Conservation (phyloP, 23 red algal genomes). For the Cyanidiococcus yangmingshanensis region DNA sequence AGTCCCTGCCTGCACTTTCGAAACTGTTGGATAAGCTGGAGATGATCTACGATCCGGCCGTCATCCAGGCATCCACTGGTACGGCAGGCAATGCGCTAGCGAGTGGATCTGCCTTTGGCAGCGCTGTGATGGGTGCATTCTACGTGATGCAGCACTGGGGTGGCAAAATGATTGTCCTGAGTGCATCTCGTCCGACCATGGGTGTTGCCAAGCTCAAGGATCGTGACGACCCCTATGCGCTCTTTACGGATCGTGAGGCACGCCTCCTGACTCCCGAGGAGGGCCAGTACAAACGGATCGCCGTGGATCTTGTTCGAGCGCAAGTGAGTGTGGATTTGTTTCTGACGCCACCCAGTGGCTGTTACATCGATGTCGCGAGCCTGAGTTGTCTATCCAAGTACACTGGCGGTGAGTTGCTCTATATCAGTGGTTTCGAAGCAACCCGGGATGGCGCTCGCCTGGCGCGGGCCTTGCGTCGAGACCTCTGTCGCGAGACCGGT, state of each 20-base stretch:
- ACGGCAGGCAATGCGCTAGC: not conserved
- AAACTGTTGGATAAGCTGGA: slow-evolving; percentile 60
- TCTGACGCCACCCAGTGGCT: slow-evolving; percentile 45
- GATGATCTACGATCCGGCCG: slow-evolving; percentile 8
- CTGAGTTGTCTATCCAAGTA: slow-evolving; percentile 66
- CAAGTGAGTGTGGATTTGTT: slow-evolving; percentile 83
- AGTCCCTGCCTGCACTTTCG: slow-evolving; percentile 59
- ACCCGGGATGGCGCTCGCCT: slow-evolving; percentile 49
- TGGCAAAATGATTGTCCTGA: slow-evolving; percentile 78
- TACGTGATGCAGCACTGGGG: slow-evolving; percentile 65
- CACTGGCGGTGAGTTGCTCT: slow-evolving; percentile 82
- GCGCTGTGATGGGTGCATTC: slow-evolving; percentile 48
- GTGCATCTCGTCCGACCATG: slow-evolving; percentile 53
- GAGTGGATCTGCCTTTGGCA: slow-evolving; percentile 38
- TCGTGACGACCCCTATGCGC: slow-evolving; percentile 38
- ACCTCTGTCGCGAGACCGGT: slow-evolving; percentile 73
- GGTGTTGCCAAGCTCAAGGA: slow-evolving; percentile 72
- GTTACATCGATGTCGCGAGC: slow-evolving; percentile 71
- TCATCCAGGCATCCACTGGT: not conserved
- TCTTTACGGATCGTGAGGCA: slow-evolving; percentile 78
- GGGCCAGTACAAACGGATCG: slow-evolving; percentile 63
- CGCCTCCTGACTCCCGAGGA: slow-evolving; percentile 47
- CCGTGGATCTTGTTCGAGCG: slow-evolving; percentile 50
- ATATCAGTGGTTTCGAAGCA: slow-evolving; percentile 52
- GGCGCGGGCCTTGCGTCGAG: slow-evolving; percentile 41